phyloP scores from a whole-genome alignment of 2,329 filamentous ascomycete species.

The Teratosphaeriaceae sp. region DNA sequence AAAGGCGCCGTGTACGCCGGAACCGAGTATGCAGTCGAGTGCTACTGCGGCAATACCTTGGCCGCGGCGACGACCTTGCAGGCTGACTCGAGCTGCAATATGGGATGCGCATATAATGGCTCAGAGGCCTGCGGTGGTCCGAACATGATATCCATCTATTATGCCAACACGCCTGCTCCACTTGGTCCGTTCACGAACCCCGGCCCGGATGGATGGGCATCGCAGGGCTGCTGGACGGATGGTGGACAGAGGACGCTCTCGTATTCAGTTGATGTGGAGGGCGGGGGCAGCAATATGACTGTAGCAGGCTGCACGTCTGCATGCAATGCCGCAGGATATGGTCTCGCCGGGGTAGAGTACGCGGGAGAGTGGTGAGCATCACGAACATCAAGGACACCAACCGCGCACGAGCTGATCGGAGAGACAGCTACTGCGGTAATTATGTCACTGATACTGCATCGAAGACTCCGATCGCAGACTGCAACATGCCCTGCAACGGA shows the following conservation, averaged over 20 bases:
- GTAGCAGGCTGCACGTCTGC: conserved; percentile 5
- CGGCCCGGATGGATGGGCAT: conserved; percentile 21
- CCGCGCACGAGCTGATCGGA: conserved; percentile 22
- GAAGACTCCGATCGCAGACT: conserved; percentile 10
- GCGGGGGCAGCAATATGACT: conserved; percentile 4
- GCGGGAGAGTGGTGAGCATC: conserved; percentile 18
- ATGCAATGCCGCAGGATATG: conserved; percentile 9
- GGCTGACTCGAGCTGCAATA: conserved; percentile 18
- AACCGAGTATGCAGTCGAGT: conserved; percentile 31
- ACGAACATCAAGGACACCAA: too few species aligned
- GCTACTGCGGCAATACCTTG: conserved; percentile 25
- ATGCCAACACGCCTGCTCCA: conserved; percentile 5
- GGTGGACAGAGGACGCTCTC: conserved; percentile 14
- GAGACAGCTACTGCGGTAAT: conserved; percentile 19
- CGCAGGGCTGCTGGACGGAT: conserved; percentile 28
- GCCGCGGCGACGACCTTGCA: not conserved
- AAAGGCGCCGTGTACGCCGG: conserved; percentile 31
- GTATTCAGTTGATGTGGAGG: conserved; percentile 15
- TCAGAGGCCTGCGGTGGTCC: conserved; percentile 24
- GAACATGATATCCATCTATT: conserved; percentile 21
- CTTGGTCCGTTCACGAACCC: conserved; percentile 13
- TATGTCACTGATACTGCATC: not conserved
- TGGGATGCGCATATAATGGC: conserved; percentile 23
- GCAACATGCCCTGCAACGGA: conserved; percentile 22
- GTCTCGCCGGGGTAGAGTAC: conserved; percentile 18